phyloP scores from a whole-genome alignment of 371 early-diverging fungal species.

The Apophysomyces variabilis region DNA sequence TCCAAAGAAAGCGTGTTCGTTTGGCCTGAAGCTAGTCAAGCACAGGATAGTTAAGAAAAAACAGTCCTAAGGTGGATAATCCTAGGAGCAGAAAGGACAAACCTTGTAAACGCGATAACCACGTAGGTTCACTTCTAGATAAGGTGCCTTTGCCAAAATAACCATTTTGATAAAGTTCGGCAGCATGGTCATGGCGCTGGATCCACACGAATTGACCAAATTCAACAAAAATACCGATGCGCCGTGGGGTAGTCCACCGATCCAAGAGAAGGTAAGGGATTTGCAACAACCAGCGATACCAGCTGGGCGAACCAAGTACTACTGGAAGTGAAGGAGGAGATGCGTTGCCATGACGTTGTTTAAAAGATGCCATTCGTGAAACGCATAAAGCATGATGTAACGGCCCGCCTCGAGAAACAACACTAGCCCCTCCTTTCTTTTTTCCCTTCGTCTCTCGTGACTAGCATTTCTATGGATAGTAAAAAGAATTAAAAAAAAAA shows the following conservation, averaged over 20 bases:
- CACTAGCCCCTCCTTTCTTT: too few species aligned
- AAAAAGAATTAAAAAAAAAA: too few species aligned
- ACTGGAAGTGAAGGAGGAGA: too few species aligned
- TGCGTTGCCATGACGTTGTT: too few species aligned
- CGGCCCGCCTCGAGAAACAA: too few species aligned
- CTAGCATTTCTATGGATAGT: too few species aligned
- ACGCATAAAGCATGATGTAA: too few species aligned
- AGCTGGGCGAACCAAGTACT: neutral
- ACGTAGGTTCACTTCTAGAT: slow-evolving; percentile 82
- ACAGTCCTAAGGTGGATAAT: neutral
- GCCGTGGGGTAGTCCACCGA: slow-evolving; percentile 11
- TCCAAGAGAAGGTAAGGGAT: neutral
- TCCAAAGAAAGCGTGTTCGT: slow-evolving; percentile 29
- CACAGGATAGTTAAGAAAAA: neutral
- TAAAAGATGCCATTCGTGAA: too few species aligned
- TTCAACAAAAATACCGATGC: slow-evolving; percentile 28
- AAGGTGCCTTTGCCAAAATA: slow-evolving; percentile 88
- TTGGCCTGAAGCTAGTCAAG: neutral
- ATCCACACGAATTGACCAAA: slow-evolving; percentile 56
- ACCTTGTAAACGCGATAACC: slow-evolving; percentile 43
- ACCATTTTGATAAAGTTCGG: slow-evolving; percentile 64
- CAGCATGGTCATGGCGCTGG: slow-evolving; percentile 28
- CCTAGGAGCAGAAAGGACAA: neutral
- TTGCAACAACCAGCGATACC: neutral
- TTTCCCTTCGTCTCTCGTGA: too few species aligned